Evolutionary conservation across 768 basidiomycete species (phyloP), one percentile per base, ranked within the genome.

Genomic region (Russula virescens): DNA sequence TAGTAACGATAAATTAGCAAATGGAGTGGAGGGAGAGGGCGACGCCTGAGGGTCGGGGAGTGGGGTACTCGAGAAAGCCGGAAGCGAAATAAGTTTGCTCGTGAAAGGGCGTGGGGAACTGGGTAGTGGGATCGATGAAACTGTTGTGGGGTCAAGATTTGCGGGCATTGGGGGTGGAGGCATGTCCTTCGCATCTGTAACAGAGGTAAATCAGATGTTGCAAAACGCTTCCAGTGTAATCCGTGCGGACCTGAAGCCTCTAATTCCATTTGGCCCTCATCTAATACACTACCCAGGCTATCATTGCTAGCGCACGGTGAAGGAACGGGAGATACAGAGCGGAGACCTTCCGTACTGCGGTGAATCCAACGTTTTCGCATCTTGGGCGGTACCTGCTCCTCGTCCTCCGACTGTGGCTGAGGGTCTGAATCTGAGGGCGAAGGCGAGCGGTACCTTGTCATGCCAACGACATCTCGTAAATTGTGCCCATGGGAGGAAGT

Each of bases 131-230:
- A 65, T 64, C 52, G 74, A 73, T 21, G 72, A 72, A 34, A 75
- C 62, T 5, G 75, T 74, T 34, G 78, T 77, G 5, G 77, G 75
- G 61, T 81, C 77, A 26, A 77, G 68, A 13, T 75, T 71, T 19
- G 77, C 76, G 6, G 81, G 80, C 69, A 82, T 75, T 0, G 79
- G 79, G 23, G 81, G 80, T 7, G 82, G 82, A 5, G 82, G 81
- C 83, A 80, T 79, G 18, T 73, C 74, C 23, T 68, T 70, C 0
- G 71, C 66, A 58, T 77, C 80, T 81, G 56, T 0, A 18, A 11
- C 23, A 38, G 18, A 25, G 25, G 38, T 21, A 14, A 3, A 26
- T 63, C 46, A 63, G 56, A 35, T 2, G 38, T 26, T 45, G 45
- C n/a, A 61, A 31, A 52, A 21, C n/a, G 8, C 16, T 19, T 19